A percentile compares a stretch with the other conserved stretches of the same genome.
Conservation (phyloP, 164 flowering plant species). For the Houttuynia cordata region DNA sequence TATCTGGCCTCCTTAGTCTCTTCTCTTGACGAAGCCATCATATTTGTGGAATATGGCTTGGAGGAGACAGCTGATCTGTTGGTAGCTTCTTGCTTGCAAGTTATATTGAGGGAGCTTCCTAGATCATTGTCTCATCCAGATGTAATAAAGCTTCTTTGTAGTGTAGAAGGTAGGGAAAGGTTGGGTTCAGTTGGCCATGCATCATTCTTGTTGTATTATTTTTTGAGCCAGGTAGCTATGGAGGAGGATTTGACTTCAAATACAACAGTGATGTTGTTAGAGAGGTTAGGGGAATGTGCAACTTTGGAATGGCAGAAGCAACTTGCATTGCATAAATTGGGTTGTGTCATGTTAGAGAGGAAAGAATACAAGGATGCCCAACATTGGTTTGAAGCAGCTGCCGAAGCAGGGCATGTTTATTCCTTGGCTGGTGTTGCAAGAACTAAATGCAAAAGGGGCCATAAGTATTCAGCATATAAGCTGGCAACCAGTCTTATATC, state of each 20-base stretch:
- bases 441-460: slow-evolving; percentile 52
- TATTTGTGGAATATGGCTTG: slow-evolving; percentile 57
- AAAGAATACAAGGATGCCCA: slow-evolving; percentile 58
- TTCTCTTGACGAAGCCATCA: slow-evolving; percentile 43
- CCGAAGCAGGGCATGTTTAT: slow-evolving; percentile 58
- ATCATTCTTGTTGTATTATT: slow-evolving; percentile 59
- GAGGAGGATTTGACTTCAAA: slow-evolving; percentile 50
- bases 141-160: slow-evolving; percentile 42
- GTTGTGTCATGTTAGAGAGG: slow-evolving; percentile 64
- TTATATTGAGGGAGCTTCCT: slow-evolving; percentile 62
- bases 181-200: slow-evolving; percentile 42
- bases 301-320: slow-evolving; percentile 48
- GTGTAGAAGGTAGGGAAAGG: slow-evolving; percentile 37
- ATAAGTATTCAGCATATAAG: slow-evolving; percentile 53
- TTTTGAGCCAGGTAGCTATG: slow-evolving; percentile 66
- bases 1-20: slow-evolving; percentile 44
- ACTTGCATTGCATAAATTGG: slow-evolving; percentile 61
- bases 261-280: slow-evolving; percentile 44
- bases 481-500: slow-evolving; percentile 42
- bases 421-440: slow-evolving; percentile 70
- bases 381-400: slow-evolving; percentile 50
- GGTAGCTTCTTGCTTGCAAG: slow-evolving; percentile 72
- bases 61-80: slow-evolving; percentile 58
- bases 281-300: slow-evolving; percentile 61
- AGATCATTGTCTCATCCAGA: slow-evolving; percentile 27